Evolutionary conservation across 345 rosid genomes (phyloP).

Genomic region (Crucihimalaya himalaica): DNA sequence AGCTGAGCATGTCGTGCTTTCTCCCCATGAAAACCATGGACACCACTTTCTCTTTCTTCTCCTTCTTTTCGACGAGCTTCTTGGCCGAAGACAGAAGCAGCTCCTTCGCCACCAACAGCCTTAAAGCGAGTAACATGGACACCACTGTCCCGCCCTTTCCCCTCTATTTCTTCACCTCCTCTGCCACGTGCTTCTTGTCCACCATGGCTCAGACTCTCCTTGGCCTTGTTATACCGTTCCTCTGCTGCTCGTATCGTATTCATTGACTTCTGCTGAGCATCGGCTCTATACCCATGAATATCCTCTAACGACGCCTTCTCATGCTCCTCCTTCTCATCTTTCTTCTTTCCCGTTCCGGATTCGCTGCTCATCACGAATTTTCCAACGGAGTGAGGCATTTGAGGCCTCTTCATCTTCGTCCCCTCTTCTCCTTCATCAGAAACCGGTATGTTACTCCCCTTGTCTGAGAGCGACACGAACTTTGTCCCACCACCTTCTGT

Average conservation of each 20-base stretch:
- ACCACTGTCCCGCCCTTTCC: slow-evolving; percentile 24
- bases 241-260: slow-evolving; percentile 53
- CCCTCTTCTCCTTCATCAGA: slow-evolving; percentile 32
- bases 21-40: slow-evolving; percentile 10
- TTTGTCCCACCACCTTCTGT: slow-evolving; percentile 29
- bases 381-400: slow-evolving; percentile 36
- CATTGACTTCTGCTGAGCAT: slow-evolving; percentile 58
- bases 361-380: slow-evolving; percentile 40
- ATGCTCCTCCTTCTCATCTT: slow-evolving; percentile 6
- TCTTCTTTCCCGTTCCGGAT: slow-evolving; percentile 9
- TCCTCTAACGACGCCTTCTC: slow-evolving; percentile 49
- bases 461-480: slow-evolving; percentile 44
- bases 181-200: slow-evolving; percentile 17
- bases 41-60: slow-evolving; percentile 13
- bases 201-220: slow-evolving; percentile 39
- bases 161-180: slow-evolving; percentile 13
- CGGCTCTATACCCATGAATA: slow-evolving; percentile 45
- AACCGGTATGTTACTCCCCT: slow-evolving; percentile 15
- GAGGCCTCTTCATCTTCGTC: slow-evolving; percentile 31
- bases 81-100: slow-evolving; percentile 2
- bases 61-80: slow-evolving; percentile 27
- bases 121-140: slow-evolving; percentile 23
- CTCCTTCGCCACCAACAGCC: slow-evolving; percentile 17
- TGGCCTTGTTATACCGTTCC: slow-evolving; percentile 54
- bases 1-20: slow-evolving; percentile 22